Evolutionary conservation across 495 filamentous ascomycete species (phyloP).

Genomic region (Neurospora sp.): DNA sequence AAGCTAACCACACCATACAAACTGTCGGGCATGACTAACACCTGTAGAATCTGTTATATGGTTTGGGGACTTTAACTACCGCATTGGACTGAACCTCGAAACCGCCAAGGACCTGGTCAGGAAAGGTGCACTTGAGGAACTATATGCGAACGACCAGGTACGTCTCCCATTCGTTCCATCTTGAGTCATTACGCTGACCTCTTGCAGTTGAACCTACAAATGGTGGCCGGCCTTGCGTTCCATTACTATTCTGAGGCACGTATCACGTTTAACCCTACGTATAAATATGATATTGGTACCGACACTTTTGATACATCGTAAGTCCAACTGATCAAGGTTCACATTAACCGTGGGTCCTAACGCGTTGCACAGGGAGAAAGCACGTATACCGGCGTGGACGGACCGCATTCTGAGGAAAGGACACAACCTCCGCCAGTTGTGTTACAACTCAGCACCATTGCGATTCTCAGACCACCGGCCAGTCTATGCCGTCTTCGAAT

Average conservation of each 20-base stretch:
- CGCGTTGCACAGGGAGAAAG: slow-evolving; percentile 59
- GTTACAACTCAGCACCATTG: slow-evolving; percentile 69
- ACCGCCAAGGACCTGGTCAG: slow-evolving; percentile 64
- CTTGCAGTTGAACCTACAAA: slow-evolving; percentile 78
- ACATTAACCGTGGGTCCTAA: background rate
- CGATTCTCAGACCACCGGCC: slow-evolving; percentile 90
- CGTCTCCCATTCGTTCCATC: slow-evolving; percentile 1
- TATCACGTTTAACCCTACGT: slow-evolving; percentile 83
- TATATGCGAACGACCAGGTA: slow-evolving; percentile 93
- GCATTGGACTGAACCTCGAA: slow-evolving; percentile 78
- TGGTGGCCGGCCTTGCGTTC: slow-evolving; percentile 84
- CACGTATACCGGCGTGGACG: slow-evolving; percentile 92
- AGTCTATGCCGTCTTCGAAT: slow-evolving; percentile 82
- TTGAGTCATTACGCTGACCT: slow-evolving; percentile 7
- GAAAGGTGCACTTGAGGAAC: slow-evolving; percentile 57
- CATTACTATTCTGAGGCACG: slow-evolving; percentile 80
- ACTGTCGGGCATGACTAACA: background rate
- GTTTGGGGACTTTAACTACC: slow-evolving; percentile 98
- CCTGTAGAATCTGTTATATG: slow-evolving; percentile 74
- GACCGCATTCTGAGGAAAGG: slow-evolving; percentile 88
- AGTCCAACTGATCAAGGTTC: slow-evolving; percentile 19
- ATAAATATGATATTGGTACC: slow-evolving; percentile 83
- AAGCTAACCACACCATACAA: slow-evolving; percentile 5
- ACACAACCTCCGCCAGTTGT: slow-evolving; percentile 64
- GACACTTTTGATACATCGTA: slow-evolving; percentile 90